These are phyloP conservation scores for Aphanoascus verrucosus DNA, from an alignment of 2,329 filamentous ascomycete species.

Conservation along the genomic window DNA sequence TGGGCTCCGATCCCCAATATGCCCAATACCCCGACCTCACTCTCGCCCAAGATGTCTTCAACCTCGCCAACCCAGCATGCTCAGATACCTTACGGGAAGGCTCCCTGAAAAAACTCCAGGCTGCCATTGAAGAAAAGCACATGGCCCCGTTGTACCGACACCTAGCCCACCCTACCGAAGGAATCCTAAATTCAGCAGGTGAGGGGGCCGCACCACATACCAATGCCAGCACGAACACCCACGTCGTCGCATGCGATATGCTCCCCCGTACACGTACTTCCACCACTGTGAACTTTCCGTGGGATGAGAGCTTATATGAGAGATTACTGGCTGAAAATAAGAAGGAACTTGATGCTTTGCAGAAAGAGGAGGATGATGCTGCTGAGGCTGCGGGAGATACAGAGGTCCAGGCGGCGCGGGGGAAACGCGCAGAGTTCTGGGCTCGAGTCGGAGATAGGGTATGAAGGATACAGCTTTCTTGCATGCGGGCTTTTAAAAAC, in stretches of 20 bases:
- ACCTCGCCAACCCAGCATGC: conserved; percentile 52
- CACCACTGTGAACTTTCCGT: conserved; percentile 60
- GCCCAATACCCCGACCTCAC: conserved; percentile 54
- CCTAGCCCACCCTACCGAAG: conserved; percentile 56
- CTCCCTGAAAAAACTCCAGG: conserved; percentile 51
- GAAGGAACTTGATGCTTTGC: conserved; percentile 60
- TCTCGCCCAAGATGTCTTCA: conserved; percentile 57
- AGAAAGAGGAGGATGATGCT: conserved; percentile 87
- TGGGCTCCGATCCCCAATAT: conserved; percentile 54
- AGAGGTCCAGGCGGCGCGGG: conserved; percentile 81
- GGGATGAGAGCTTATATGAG: conserved; percentile 84
- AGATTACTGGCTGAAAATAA: conserved; percentile 67
- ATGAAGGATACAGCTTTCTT: conserved; percentile 19
- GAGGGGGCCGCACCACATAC: conserved; percentile 48
- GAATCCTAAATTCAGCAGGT: conserved; percentile 66
- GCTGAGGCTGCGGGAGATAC: conserved; percentile 93
- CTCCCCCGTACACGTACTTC: conserved; percentile 59
- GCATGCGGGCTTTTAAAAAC: neutral
- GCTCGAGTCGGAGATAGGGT: conserved; percentile 95
- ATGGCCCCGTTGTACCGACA: conserved; percentile 59
- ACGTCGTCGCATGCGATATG: conserved; percentile 57
- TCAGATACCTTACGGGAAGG: conserved; percentile 43
- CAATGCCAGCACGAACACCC: conserved; percentile 34
- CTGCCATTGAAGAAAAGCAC: conserved; percentile 53
- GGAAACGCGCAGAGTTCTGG: conserved; percentile 93